Base-by-base conservation (phyloP, 202 grass and related monocot species). In the Panicum virgatum region DNA sequence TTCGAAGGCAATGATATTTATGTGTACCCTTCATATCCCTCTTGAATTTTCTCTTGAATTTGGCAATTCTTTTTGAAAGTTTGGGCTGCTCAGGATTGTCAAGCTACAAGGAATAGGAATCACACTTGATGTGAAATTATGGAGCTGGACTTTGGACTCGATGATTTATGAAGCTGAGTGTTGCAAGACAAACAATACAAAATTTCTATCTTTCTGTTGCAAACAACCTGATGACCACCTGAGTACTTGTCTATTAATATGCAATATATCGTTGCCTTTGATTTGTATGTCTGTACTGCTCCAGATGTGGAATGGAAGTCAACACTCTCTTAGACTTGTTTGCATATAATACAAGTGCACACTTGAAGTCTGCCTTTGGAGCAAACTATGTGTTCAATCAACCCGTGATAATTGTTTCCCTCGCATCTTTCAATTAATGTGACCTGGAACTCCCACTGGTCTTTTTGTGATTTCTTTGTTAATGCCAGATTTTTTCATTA, bases 81-180 rank as follows among this genome's bases (percentile, higher is more conserved):
- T 43, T 80, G 69, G 29, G 53, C 45, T 76, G 39, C 11, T 3
- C 69, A 45, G 34, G 66, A 39, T 60, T 47, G 12, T 44, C 18
- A 67, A 88, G 23, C 50, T 79, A 80, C 54, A 26, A 81, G 66
- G 29, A 50, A 72, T 77, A 81, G 66, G 29, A 50, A 72, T 77
- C 37, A 42, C 30, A 23, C 12, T 77, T 65, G 8, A 20, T 50
- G 29, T 58, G 43, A 78, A 47, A 43, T 48, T 69, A 36, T 47
- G 3, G 15, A 78, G 48, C 44, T 65, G 63, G 7, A 66, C 53
- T 29, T 83, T 20, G 6, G 4, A 37, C 54, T 81, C 72, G 46
- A 7, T 7, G 4, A 37, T 53, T 81, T 77, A 46, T 19, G 80
- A 84, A 87, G 80, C 77, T 62, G 82, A 88, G 52, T 85, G 63